These are phyloP conservation scores for Yamadazyma blattariae DNA, from an alignment of 1,139 yeast genomes.

Conservation along the genomic window DNA sequence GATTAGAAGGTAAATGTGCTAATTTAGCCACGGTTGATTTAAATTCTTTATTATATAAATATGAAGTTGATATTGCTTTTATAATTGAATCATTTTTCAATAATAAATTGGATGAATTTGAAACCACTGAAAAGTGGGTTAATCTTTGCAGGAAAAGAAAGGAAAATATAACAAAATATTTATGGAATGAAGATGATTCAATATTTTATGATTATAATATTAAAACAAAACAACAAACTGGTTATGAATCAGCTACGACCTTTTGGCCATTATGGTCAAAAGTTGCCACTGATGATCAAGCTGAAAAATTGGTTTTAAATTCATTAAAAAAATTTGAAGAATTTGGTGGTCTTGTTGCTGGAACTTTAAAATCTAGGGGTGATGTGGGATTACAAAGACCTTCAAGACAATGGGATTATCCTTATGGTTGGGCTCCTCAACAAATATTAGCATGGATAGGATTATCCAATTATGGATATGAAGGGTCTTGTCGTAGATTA, in stretches of 20 bases:
- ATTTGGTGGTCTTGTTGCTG: slow-evolving; percentile 86
- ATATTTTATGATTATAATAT: slow-evolving; percentile 86
- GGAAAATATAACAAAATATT: slow-evolving; percentile 57
- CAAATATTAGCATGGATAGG: slow-evolving; percentile 96
- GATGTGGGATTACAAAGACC: slow-evolving; percentile 68
- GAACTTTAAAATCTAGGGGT: slow-evolving; percentile 78
- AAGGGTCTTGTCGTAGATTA: slow-evolving; percentile 63
- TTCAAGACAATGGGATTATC: slow-evolving; percentile 96
- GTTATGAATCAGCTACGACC: slow-evolving; percentile 84
- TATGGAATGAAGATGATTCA: slow-evolving; percentile 83
- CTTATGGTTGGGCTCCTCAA: slow-evolving; percentile 99
- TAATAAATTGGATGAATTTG: slow-evolving; percentile 45
- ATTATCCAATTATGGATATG: slow-evolving; percentile 67
- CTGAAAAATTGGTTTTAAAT: slow-evolving; percentile 54
- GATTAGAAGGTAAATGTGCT: slow-evolving; percentile 89
- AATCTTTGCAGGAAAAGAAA: slow-evolving; percentile 55
- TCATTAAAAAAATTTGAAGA: slow-evolving; percentile 76
- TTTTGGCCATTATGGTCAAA: slow-evolving; percentile 95
- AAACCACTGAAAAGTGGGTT: slow-evolving; percentile 60
- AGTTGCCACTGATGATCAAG: slow-evolving; percentile 70
- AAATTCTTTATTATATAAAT: slow-evolving; percentile 82
- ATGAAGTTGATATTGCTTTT: slow-evolving; percentile 79
- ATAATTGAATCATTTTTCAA: slow-evolving; percentile 58
- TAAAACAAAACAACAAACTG: slow-evolving; percentile 50
- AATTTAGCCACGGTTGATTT: slow-evolving; percentile 88